phyloP scores from a whole-genome alignment of 495 filamentous ascomycete genomes.

The Articulospora tetracladia region DNA sequence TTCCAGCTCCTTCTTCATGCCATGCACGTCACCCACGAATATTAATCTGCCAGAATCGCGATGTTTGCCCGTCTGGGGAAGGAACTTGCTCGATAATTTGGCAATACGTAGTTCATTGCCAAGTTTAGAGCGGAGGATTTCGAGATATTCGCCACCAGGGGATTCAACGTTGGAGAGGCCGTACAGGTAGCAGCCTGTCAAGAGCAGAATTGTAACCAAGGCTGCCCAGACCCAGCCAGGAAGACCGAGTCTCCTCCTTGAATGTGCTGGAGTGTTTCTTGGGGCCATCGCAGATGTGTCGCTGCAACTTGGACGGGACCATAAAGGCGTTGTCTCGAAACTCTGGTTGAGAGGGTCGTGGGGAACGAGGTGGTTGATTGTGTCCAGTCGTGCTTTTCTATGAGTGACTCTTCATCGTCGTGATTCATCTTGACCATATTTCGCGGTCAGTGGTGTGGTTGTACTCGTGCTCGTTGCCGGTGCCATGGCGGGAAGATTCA shows the following conservation, averaged over 20 bases:
- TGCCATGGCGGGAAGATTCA: no score
- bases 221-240: not conserved
- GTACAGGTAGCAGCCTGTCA: not conserved
- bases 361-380: no score
- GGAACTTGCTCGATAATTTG: slow-evolving; percentile 32
- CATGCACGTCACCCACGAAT: slow-evolving; percentile 88
- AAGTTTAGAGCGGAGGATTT: slow-evolving; percentile 17
- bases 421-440: not conserved
- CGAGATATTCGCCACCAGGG: not conserved
- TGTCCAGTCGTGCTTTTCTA: not conserved
- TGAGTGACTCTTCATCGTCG: not conserved
- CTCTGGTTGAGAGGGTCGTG: not conserved
- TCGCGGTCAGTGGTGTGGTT: not conserved
- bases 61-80: slow-evolving; percentile 29
- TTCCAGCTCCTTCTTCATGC: slow-evolving; percentile 64
- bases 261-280: not conserved
- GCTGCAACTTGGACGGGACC: no score
- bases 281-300: not conserved
- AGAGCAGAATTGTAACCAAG: not conserved
- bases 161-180: not conserved
- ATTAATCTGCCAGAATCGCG: slow-evolving; percentile 43
- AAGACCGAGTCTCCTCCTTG: not conserved
- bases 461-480: no score
- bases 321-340: not conserved
- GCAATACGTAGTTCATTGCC: not conserved